A percentile compares a stretch with the other conserved stretches of the same genome.
These are phyloP conservation scores for Tricholoma hemisulphureum DNA, from an alignment of 768 basidiomycete species.

Conservation along the genomic window DNA sequence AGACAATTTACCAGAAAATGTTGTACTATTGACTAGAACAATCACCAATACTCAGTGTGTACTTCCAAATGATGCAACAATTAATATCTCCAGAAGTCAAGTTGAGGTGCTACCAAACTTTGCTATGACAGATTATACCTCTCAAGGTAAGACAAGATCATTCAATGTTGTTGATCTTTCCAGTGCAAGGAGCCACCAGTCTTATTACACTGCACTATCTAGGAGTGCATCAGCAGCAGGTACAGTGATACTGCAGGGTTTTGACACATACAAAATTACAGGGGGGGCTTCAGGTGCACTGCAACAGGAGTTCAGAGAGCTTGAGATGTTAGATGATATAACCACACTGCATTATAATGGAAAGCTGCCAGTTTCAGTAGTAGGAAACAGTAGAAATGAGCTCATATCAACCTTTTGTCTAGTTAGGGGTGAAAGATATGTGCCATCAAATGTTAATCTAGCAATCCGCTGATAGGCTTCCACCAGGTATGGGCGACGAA, in stretches of 20 bases:
- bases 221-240: conserved; percentile 21
- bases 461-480: too few relatives aligned
- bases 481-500: too few relatives aligned
- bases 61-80: too few relatives aligned
- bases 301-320: conserved; percentile 32
- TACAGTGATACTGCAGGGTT: conserved; percentile 25
- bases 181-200: conserved; percentile 22
- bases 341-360: conserved; percentile 21
- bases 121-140: conserved; percentile 33
- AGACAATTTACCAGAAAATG: conserved; percentile 6
- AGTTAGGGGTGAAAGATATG: conserved; percentile 1
- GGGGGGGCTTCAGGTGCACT: too few relatives aligned
- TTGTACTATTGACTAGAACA: conserved; percentile 5
- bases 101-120: too few relatives aligned
- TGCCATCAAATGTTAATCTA: not conserved
- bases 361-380: conserved; percentile 12
- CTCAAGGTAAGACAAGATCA: conserved; percentile 30
- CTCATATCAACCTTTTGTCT: conserved; percentile 12
- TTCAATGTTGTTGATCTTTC: conserved; percentile 26
- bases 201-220: conserved; percentile 32
- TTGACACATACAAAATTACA: conserved; percentile 22
- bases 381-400: conserved; percentile 16
- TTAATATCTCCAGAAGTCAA: too few relatives aligned
- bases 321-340: conserved; percentile 36
- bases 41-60: conserved; percentile 19